Evolutionary conservation across 441 rosid genomes (phyloP).

Genomic region (Raphanus hybrid): DNA sequence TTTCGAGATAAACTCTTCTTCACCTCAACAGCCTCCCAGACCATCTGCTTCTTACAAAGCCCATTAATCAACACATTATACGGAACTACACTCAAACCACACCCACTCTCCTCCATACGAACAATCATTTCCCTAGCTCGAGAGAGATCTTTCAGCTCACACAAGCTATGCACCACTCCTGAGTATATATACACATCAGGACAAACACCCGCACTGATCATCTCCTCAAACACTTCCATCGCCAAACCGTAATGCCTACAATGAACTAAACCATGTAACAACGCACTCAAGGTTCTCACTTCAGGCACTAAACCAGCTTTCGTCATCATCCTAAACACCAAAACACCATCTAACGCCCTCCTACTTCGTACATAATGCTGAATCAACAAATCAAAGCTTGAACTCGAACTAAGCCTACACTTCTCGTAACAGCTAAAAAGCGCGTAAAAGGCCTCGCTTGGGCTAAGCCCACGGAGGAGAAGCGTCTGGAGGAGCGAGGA

Average conservation of each 20-base stretch:
- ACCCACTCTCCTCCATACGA: constrained; percentile 57
- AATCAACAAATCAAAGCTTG: constrained; percentile 82
- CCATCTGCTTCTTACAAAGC: constrained; percentile 69
- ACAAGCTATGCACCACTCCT: constrained; percentile 67
- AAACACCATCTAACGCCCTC: constrained; percentile 60
- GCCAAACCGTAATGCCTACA: constrained; percentile 60
- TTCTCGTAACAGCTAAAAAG: constrained; percentile 52
- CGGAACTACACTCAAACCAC: constrained; percentile 59
- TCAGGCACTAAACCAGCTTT: constrained; percentile 63
- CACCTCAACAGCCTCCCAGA: constrained; percentile 66
- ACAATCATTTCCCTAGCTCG: constrained; percentile 65
- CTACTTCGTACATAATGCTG: constrained; percentile 68
- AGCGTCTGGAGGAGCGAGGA: constrained; percentile 83
- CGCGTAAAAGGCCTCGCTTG: constrained; percentile 59
- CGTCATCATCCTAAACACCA: constrained; percentile 66
- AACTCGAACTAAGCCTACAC: constrained; percentile 53
- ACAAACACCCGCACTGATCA: constrained; percentile 48
- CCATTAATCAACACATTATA: constrained; percentile 85
- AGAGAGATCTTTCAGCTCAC: constrained; percentile 66
- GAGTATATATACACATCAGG: constrained; percentile 65
- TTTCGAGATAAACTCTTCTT: constrained; percentile 58
- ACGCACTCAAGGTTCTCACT: constrained; percentile 66
- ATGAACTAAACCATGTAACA: constrained; percentile 67
- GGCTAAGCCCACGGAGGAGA: constrained; percentile 62
- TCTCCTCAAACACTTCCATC: constrained; percentile 65